These are phyloP conservation scores for Ramaria rubella DNA, from an alignment of 768 basidiomycete species.

Conservation along the genomic window DNA sequence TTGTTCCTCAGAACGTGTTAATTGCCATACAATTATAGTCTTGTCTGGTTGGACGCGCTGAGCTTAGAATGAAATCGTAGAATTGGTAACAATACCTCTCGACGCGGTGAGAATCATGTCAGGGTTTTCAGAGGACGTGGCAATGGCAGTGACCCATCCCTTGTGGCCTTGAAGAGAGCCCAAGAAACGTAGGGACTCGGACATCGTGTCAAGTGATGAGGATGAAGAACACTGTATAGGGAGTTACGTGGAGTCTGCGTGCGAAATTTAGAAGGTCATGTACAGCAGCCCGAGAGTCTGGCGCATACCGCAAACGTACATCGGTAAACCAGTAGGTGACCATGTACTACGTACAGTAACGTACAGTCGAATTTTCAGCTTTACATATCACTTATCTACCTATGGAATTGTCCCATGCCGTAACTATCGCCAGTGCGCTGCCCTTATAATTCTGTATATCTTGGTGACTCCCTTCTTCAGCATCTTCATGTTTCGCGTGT, in stretches of 20 bases:
- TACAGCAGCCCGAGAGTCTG: constrained; percentile 11
- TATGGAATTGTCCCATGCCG: background rate
- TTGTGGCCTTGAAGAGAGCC: constrained; percentile 90
- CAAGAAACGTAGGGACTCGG: constrained; percentile 84
- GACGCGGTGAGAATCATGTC: constrained; percentile 99
- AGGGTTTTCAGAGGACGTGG: constrained; percentile 96
- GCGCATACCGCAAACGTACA: background rate
- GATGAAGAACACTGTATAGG: background rate
- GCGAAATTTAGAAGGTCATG: constrained; percentile 2
- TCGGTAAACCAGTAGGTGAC: too few relatives aligned
- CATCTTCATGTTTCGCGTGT: background rate
- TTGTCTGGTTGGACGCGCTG: constrained; percentile 59
- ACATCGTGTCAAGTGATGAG: constrained; percentile 39
- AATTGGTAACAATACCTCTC: constrained; percentile 55
- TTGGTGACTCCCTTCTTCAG: background rate
- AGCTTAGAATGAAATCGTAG: constrained; percentile 15
- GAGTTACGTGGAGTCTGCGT: constrained; percentile 4
- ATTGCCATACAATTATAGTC: constrained; percentile 99
- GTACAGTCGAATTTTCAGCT: background rate
- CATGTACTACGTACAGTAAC: too few relatives aligned
- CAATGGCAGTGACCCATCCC: constrained; percentile 98
- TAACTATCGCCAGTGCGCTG: background rate
- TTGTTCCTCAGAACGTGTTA: constrained; percentile 84
- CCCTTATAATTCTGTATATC: background rate
- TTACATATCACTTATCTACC: background rate